Conservation (phyloP, 345 rosid species). For the Eucalyptus curtisii region DNA sequence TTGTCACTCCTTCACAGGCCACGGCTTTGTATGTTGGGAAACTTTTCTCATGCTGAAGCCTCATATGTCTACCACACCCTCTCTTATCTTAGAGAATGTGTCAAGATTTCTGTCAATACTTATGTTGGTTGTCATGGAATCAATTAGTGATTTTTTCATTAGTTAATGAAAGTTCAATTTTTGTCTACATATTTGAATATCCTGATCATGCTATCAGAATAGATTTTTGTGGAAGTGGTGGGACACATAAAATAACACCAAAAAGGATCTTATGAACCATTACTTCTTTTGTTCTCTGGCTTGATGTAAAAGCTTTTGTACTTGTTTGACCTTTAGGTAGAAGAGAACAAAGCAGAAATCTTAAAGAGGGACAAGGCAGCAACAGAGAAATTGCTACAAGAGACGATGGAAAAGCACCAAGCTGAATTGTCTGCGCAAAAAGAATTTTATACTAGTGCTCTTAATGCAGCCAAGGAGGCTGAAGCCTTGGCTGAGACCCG, state of each 20-base stretch:
- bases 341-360: conserved; percentile 94
- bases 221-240: neutral
- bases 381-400: conserved; percentile 88
- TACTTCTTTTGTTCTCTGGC: neutral
- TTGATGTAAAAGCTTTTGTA: neutral
- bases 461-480: conserved; percentile 91
- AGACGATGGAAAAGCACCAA: conserved; percentile 94
- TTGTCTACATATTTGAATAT: neutral
- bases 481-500: conserved; percentile 88
- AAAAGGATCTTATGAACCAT: neutral
- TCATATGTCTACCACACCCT: neutral
- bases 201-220: neutral
- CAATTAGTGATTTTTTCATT: neutral
- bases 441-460: conserved; percentile 75
- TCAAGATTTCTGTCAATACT: neutral
- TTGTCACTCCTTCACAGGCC: neutral
- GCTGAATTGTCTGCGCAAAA: conserved; percentile 72
- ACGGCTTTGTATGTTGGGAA: neutral
- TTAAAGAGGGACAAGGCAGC: conserved; percentile 86
- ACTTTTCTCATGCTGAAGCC: neutral
- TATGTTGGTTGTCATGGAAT: neutral
- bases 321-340: conserved; percentile 40
- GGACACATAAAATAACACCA: neutral
- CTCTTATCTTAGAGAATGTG: neutral
- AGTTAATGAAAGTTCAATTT: neutral